These are phyloP conservation scores for Ophiocordyceps sinensis DNA, from an alignment of 2,329 filamentous ascomycete species.

Conservation along the genomic window DNA sequence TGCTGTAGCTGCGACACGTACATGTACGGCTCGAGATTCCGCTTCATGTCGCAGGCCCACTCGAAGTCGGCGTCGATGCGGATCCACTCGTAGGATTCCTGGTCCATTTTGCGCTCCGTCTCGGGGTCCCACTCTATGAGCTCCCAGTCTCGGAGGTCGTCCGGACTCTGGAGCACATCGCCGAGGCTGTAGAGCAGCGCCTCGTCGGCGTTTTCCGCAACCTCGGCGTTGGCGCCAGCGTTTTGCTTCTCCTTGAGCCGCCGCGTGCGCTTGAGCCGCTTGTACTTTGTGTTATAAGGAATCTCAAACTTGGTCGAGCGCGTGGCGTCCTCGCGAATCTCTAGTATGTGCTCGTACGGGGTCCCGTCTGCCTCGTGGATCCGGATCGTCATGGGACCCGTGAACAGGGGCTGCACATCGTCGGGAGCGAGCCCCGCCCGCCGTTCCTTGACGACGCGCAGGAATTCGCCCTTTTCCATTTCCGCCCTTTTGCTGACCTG, in stretches of 20 bases:
- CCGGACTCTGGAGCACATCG: conserved; percentile 70
- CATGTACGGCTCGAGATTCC: conserved; percentile 87
- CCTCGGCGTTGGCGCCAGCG: conserved; percentile 44
- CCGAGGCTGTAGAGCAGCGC: conserved; percentile 82
- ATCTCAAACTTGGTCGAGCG: conserved; percentile 74
- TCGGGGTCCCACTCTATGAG: conserved; percentile 81
- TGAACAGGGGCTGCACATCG: conserved; percentile 66
- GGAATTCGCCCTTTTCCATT: conserved; percentile 61
- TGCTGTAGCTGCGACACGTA: conserved; percentile 95
- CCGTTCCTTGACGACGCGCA: conserved; percentile 73
- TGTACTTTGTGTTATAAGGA: conserved; percentile 98
- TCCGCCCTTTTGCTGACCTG: conserved; percentile 24
- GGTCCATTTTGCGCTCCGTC: conserved; percentile 81
- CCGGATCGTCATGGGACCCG: conserved; percentile 91
- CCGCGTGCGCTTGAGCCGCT: conserved; percentile 79
- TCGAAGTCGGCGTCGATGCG: conserved; percentile 96
- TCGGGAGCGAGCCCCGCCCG: conserved; percentile 53
- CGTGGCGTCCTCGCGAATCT: conserved; percentile 75
- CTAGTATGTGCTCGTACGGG: conserved; percentile 93
- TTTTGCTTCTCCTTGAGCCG: conserved; percentile 61
- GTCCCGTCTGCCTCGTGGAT: conserved; percentile 98
- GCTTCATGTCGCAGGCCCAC: conserved; percentile 79
- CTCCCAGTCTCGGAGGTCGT: conserved; percentile 73
- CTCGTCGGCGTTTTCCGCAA: conserved; percentile 53
- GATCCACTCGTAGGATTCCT: conserved; percentile 98